Evolutionary conservation across 2,329 filamentous ascomycete genomes (phyloP).

Genomic region (Scortechinia acanthostroma): DNA sequence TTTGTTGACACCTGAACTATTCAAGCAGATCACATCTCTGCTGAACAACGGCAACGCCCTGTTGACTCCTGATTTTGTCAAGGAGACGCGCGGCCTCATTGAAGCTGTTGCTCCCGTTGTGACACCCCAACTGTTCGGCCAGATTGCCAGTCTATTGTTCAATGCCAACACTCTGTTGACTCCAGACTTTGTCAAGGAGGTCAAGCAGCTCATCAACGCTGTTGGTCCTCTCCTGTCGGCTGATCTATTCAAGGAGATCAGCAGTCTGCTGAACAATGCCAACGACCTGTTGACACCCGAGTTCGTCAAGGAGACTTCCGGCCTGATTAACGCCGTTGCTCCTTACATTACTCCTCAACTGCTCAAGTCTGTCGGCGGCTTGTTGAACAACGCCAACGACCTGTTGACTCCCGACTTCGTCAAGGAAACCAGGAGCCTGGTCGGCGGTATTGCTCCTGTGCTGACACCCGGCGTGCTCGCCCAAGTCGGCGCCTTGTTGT

Average conservation of each 20-base stretch:
- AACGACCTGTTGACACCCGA: not conserved
- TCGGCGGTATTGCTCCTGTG: conserved; percentile 13
- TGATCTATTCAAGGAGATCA: conserved; percentile 1
- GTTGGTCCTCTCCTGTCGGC: not conserved
- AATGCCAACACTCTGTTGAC: not conserved
- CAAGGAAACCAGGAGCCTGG: conserved; percentile 25
- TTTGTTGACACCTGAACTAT: not conserved
- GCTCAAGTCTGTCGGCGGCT: conserved; percentile 9
- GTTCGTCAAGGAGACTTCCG: not conserved
- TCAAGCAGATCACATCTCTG: not conserved
- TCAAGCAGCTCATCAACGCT: not conserved
- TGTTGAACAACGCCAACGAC: conserved; percentile 9
- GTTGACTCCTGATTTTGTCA: not conserved
- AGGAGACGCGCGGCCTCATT: not conserved
- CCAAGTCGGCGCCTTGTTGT: conserved; percentile 16
- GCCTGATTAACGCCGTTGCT: not conserved
- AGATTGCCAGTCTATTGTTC: not conserved
- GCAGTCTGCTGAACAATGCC: not conserved
- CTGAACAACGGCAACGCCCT: not conserved
- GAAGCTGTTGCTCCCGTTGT: not conserved
- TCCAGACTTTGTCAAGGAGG: not conserved
- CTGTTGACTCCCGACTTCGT: conserved; percentile 13
- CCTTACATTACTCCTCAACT: conserved; percentile 13
- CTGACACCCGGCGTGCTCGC: conserved; percentile 16
- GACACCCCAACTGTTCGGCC: not conserved